Percentiles rank a stretch among this genome's conserved stretches.
These are phyloP conservation scores for Plasmodium chabaudi DNA, from an alignment of 169 alveolate genomes.

Conservation along the genomic window DNA sequence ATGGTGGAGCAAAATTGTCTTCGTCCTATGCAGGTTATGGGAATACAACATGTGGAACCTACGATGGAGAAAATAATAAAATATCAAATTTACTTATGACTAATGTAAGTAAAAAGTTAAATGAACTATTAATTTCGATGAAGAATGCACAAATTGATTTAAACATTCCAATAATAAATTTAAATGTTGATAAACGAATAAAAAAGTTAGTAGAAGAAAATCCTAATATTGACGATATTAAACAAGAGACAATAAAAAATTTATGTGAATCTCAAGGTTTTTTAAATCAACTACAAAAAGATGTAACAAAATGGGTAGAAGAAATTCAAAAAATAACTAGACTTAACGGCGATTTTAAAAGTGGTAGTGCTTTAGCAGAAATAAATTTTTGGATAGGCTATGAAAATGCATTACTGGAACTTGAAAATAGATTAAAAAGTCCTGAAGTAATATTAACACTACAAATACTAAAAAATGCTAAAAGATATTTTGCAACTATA, in stretches of 20 bases:
- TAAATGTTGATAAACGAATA: conserved; percentile 91
- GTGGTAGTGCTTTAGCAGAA: conserved; percentile 87
- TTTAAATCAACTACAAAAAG: conserved; percentile 82
- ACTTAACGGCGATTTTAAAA: conserved; percentile 83
- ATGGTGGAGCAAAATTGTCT: background rate
- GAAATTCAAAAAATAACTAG: conserved; percentile 87
- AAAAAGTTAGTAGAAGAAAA: conserved; percentile 85
- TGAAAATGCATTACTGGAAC: conserved; percentile 88
- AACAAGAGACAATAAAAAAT: conserved; percentile 29
- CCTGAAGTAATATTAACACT: conserved; percentile 94
- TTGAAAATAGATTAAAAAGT: conserved; percentile 88
- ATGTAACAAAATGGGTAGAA: conserved; percentile 87
- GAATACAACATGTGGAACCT: conserved; percentile 4
- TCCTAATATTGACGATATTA: conserved; percentile 77
- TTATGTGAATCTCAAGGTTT: conserved; percentile 74
- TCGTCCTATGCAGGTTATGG: background rate
- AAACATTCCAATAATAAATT: conserved; percentile 92
- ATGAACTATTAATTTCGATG: conserved; percentile 92
- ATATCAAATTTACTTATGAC: conserved; percentile 67
- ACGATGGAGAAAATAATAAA: conserved; percentile 71
- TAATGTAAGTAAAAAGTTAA: conserved; percentile 81
- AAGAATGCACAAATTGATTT: conserved; percentile 94
- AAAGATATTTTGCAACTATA: conserved; percentile 92
- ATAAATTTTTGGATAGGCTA: conserved; percentile 91
- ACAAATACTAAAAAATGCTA: conserved; percentile 91